Base-by-base conservation (phyloP, 2,329 filamentous ascomycete genomes). In the Fonsecaea nubica region DNA sequence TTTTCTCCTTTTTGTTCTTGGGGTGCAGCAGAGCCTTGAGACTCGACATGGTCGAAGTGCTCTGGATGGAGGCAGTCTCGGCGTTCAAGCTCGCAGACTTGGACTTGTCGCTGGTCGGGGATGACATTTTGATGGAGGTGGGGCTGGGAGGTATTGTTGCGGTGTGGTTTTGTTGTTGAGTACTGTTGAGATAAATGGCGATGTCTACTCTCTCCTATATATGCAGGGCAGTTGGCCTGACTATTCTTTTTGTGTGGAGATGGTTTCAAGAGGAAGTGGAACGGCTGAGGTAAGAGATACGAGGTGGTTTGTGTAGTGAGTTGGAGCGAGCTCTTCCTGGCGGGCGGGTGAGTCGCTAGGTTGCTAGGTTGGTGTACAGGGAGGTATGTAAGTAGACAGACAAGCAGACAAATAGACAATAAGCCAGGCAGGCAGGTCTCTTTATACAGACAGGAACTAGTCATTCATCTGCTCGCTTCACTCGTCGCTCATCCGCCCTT, bases 21-120 rank as follows among this genome's bases (percentile, higher is more conserved):
- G 40, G 38, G 42, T 60, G 40, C 63, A 74, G 58, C 15, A 74
- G 58, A 3, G 67, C 53, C 66, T 70, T 73, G 21, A 73, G 59
- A 42, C 70, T 72, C 42, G 71, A 71, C 56, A 70, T 57, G 38
- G 71, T 71, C 9, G 69, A 72, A 4, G 71, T 73, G 42, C 68
- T 72, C 8, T 57, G 61, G 30, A 72, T 60, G 9, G 71, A 73
- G 5, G 71, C 64, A 7, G 69, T 58, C 18, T 74, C 72, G 45
- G 61, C 33, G 15, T 21, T 59, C 45, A 56, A 21, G 53, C 30
- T 59, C 38, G 42, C 25, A 54, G 58, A 42, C 15, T 50, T 58
- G 33, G 54, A 40, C 59, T 70, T 71, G 18, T 67, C 59, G 45
- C 54, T 65, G 3, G n/a, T 48, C 53, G 59, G 53, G 12, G 48